These are phyloP conservation scores for Oryza glaberrima DNA, from an alignment of 176 grass and related monocot species.

Conservation along the genomic window DNA sequence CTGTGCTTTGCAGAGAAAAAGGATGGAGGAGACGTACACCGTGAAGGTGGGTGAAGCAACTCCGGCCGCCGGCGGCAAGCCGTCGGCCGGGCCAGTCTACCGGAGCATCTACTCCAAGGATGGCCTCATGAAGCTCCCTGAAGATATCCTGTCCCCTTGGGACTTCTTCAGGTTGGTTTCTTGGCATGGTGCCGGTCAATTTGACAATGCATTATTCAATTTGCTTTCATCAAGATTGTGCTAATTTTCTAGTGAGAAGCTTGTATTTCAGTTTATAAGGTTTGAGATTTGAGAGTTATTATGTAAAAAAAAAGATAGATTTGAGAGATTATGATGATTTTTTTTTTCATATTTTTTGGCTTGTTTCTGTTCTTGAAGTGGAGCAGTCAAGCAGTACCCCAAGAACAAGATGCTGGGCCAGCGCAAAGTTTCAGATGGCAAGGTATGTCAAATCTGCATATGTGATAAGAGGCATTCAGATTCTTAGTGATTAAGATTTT, in stretches of 20 bases:
- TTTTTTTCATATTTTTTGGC: background rate
- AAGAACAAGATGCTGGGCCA: constrained; percentile 84
- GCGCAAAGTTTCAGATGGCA: constrained; percentile 67
- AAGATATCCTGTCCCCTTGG: constrained; percentile 74
- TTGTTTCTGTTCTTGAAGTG: constrained; percentile 46
- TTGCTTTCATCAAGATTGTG: background rate
- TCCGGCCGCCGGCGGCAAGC: constrained; percentile 52
- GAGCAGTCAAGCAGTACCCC: constrained; percentile 66
- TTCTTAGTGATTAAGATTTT: background rate
- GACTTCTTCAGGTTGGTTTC: constrained; percentile 81
- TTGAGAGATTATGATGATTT: too few species aligned
- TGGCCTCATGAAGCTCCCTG: constrained; percentile 67
- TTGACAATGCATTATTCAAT: background rate
- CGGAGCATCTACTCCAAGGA: constrained; percentile 79
- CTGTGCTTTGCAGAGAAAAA: background rate
- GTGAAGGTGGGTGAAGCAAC: constrained; percentile 75
- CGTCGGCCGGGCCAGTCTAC: constrained; percentile 73
- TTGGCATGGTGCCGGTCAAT: background rate
- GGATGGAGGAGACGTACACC: constrained; percentile 66
- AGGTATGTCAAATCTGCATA: constrained; percentile 40
- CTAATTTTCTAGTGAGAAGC: background rate
- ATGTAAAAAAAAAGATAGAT: background rate
- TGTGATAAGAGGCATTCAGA: background rate
- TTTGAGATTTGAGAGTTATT: constrained; percentile 1
- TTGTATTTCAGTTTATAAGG: background rate